Percentiles rank a stretch among this genome's conserved stretches.
phyloP scores from a whole-genome alignment of 1,139 yeast genomes.

The Candida tropicalis region DNA sequence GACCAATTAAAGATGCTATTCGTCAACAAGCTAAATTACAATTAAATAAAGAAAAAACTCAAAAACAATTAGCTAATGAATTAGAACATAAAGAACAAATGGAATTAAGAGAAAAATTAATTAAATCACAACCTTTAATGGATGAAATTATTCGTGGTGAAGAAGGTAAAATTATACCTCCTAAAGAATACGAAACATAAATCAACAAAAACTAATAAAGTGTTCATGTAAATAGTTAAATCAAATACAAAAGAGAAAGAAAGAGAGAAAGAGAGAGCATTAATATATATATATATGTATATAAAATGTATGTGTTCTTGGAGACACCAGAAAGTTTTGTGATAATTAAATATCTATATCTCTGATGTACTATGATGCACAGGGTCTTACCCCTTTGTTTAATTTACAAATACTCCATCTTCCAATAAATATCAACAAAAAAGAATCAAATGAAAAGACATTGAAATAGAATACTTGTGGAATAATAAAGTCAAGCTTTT shows the following conservation, averaged over 20 bases:
- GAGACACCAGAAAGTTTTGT: constrained; percentile 49
- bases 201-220: not conserved
- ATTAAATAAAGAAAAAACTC: constrained; percentile 27
- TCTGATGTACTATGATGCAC: constrained; percentile 59
- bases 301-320: constrained; percentile 48
- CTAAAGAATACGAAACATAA: not conserved
- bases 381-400: constrained; percentile 19
- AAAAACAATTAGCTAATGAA: constrained; percentile 55
- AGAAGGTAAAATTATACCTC: constrained; percentile 15
- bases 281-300: not conserved
- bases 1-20: constrained; percentile 78
- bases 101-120: constrained; percentile 62
- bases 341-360: constrained; percentile 18
- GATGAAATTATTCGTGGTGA: constrained; percentile 41
- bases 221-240: constrained; percentile 5
- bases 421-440: not conserved
- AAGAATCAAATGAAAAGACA: not conserved
- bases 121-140: constrained; percentile 64
- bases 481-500: constrained; percentile 41
- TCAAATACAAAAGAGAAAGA: too few species aligned
- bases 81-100: constrained; percentile 78
- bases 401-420: constrained; percentile 19
- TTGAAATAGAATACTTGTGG: constrained; percentile 8
- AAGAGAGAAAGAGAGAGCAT: too few species aligned
- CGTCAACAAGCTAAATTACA: constrained; percentile 49